Conservation (phyloP, 441 rosid genomes). For the Adansonia rubrostipa region DNA sequence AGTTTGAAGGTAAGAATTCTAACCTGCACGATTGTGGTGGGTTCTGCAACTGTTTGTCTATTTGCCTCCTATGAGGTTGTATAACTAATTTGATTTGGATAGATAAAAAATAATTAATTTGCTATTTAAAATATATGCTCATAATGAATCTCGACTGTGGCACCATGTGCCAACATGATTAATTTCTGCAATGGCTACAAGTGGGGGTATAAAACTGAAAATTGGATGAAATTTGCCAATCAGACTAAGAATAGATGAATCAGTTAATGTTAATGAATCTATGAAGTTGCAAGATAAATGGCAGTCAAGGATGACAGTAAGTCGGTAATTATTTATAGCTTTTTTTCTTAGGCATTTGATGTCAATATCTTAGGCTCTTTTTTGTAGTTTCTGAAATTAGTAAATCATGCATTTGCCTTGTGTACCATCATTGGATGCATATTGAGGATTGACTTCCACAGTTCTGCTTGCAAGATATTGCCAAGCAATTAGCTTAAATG, state of each 20-base stretch:
- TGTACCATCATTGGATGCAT: neutral
- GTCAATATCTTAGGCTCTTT: neutral
- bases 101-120: neutral
- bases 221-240: constrained; percentile 3
- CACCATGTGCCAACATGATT: constrained; percentile 3
- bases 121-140: neutral
- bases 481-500: neutral
- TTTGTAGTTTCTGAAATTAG: neutral
- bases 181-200: constrained; percentile 17
- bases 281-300: neutral
- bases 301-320: neutral
- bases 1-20: constrained; percentile 56
- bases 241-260: neutral
- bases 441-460: neutral
- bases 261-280: constrained; percentile 3
- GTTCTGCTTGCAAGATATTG: neutral
- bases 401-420: neutral
- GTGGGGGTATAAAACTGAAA: constrained; percentile 18
- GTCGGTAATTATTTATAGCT: neutral
- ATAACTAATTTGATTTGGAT: neutral
- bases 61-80: constrained; percentile 7
- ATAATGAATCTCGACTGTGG: constrained; percentile 9
- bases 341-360: neutral
- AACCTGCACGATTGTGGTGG: neutral
- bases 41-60: neutral